A percentile compares a stretch with the other conserved stretches of the same genome.
These are phyloP conservation scores for Serendipita sp. DNA, from an alignment of 768 basidiomycete genomes.

Conservation along the genomic window DNA sequence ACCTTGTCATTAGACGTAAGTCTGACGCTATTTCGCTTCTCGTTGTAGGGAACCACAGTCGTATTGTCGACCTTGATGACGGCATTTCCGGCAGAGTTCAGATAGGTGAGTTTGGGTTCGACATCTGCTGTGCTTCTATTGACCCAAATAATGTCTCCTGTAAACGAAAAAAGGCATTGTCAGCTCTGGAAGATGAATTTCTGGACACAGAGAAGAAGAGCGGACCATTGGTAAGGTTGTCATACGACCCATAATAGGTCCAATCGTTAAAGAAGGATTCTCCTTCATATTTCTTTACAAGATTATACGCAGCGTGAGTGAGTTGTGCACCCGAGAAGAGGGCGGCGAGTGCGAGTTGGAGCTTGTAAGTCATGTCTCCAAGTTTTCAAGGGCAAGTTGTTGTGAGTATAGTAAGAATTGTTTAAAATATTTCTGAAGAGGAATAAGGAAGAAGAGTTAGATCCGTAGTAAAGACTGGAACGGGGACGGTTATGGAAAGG, in stretches of 20 bases:
- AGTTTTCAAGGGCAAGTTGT: not conserved
- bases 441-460: not conserved
- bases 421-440: not conserved
- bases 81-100: constrained; percentile 53
- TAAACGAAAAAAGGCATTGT: not conserved
- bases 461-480: too few species aligned
- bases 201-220: constrained; percentile 6
- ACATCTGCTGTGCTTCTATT: constrained; percentile 38
- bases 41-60: constrained; percentile 30
- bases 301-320: constrained; percentile 23
- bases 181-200: constrained; percentile 7
- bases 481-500: too few species aligned
- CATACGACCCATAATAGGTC: constrained; percentile 39
- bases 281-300: constrained; percentile 43
- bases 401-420: not conserved
- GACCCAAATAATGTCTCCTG: constrained; percentile 1
- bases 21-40: constrained; percentile 55
- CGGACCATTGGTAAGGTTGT: constrained; percentile 38
- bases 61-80: constrained; percentile 67
- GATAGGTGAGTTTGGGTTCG: constrained; percentile 38
- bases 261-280: constrained; percentile 50
- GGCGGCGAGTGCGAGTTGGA: not conserved
- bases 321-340: not conserved
- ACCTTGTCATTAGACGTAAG: constrained; percentile 36
- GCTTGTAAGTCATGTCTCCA: not conserved